A percentile compares a stretch with the other conserved stretches of the same genome.
Conservation (phyloP, 257 asterid genomes). For the Nicotiana attenuata region DNA sequence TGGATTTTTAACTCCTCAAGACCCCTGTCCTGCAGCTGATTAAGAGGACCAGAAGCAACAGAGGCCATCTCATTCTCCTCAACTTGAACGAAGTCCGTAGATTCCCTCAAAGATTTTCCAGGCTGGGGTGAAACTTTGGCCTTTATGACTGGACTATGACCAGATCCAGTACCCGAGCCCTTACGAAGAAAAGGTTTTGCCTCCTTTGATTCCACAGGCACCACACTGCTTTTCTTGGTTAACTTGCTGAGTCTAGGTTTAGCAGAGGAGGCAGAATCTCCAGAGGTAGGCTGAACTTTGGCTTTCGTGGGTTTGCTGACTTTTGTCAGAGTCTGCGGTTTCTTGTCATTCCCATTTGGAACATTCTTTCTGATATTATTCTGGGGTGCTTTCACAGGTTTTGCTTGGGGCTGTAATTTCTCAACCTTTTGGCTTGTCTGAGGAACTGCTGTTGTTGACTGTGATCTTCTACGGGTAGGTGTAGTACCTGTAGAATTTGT, state of each 20-base stretch:
- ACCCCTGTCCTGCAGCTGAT: slow-evolving; percentile 42
- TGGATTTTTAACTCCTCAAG: slow-evolving; percentile 24
- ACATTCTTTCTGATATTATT: slow-evolving; percentile 42
- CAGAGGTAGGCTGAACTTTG: slow-evolving; percentile 45
- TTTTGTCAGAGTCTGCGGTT: slow-evolving; percentile 47
- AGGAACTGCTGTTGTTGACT: slow-evolving; percentile 48
- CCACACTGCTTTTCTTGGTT: slow-evolving; percentile 86
- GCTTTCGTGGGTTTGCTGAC: slow-evolving; percentile 43
- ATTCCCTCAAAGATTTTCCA: slow-evolving; percentile 36
- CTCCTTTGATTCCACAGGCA: slow-evolving; percentile 68
- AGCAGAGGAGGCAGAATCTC: slow-evolving; percentile 40
- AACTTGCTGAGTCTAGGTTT: slow-evolving; percentile 70
- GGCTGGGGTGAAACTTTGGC: slow-evolving; percentile 40
- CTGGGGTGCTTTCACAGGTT: slow-evolving; percentile 42
- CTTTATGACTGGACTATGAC: slow-evolving; percentile 40
- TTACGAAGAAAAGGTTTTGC: slow-evolving; percentile 81
- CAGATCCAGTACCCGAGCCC: slow-evolving; percentile 58
- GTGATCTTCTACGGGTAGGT: slow-evolving; percentile 62
- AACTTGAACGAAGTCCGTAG: slow-evolving; percentile 24
- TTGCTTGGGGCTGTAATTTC: slow-evolving; percentile 38
- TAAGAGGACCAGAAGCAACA: slow-evolving; percentile 33
- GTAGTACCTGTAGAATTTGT: slow-evolving; percentile 36
- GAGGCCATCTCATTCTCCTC: slow-evolving; percentile 39
- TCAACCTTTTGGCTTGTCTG: slow-evolving; percentile 45
- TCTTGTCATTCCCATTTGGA: slow-evolving; percentile 44